phyloP scores from a whole-genome alignment of 768 basidiomycete species.

The Mycena alexandri region DNA sequence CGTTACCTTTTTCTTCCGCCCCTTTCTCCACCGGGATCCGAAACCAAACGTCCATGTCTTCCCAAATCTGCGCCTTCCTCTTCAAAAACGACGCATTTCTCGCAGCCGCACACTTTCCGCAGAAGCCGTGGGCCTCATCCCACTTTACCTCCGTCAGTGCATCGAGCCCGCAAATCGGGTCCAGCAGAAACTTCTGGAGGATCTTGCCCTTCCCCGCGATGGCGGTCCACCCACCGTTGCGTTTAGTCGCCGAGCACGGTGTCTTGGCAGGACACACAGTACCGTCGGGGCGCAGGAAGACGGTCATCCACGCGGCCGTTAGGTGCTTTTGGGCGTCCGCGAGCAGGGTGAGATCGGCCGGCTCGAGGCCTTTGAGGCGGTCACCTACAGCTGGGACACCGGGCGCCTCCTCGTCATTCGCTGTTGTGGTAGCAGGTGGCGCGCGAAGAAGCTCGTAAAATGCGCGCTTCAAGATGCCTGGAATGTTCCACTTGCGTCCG shows the following conservation, averaged over 20 bases:
- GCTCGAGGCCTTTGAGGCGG: background rate
- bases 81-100: background rate
- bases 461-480: conserved; percentile 49
- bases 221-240: background rate
- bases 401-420: conserved; percentile 7
- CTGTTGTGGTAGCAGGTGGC: background rate
- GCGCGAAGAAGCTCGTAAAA: conserved; percentile 53
- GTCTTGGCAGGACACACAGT: background rate
- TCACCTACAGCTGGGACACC: background rate
- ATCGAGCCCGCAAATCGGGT: conserved; percentile 16
- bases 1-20: background rate
- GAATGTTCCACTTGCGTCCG: conserved; percentile 45
- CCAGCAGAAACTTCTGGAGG: conserved; percentile 1
- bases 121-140: background rate
- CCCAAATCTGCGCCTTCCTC: conserved; percentile 15
- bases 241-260: background rate
- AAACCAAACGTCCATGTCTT: conserved; percentile 17
- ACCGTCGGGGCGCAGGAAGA: background rate
- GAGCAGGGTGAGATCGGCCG: conserved; percentile 26
- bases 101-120: background rate
- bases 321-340: conserved; percentile 31
- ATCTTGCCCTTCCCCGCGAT: background rate
- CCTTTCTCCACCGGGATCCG: background rate
- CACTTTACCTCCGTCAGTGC: background rate
- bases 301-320: conserved; percentile 25